Evolutionary conservation across 805 yeast genomes (phyloP).

Genomic region (Starmerella khaoyaiensis): DNA sequence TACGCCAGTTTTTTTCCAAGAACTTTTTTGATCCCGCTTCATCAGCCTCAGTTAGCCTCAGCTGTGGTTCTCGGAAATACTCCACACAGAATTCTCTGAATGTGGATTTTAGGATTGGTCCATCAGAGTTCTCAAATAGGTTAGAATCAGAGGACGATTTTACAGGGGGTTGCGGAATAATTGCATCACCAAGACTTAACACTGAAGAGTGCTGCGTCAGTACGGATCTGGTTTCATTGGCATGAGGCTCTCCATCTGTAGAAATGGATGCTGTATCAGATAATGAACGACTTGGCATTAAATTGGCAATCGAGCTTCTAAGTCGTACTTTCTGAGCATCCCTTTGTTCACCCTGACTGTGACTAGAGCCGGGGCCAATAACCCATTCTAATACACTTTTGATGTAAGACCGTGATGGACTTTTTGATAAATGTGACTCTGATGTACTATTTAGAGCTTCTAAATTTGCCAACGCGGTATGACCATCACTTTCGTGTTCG

Average conservation of each 20-base stretch:
- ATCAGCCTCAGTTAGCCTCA: conserved; percentile 70
- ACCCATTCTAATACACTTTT: conserved; percentile 1
- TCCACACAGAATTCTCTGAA: conserved; percentile 46
- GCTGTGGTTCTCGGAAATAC: conserved; percentile 92
- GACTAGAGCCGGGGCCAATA: background rate
- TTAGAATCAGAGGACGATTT: background rate
- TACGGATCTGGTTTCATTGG: background rate
- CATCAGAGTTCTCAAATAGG: conserved; percentile 4
- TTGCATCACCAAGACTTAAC: background rate
- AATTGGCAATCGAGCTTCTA: background rate
- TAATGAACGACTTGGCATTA: background rate
- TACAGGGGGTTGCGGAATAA: conserved; percentile 1
- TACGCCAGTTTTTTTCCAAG: conserved; percentile 71
- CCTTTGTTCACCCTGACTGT: background rate
- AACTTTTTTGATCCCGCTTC: conserved; percentile 87
- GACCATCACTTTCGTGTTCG: no score
- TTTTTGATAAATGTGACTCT: no score
- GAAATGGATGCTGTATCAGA: background rate
- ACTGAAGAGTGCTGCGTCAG: background rate
- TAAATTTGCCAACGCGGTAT: no score
- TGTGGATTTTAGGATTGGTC: conserved; percentile 27
- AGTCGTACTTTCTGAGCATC: background rate
- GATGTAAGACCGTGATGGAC: no score
- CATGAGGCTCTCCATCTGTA: no score
- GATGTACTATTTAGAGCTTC: no score